Evolutionary conservation across 352 stramenopile genomes (phyloP), one percentile per base, ranked within the genome.

Genomic region (Phytophthora capsici): DNA sequence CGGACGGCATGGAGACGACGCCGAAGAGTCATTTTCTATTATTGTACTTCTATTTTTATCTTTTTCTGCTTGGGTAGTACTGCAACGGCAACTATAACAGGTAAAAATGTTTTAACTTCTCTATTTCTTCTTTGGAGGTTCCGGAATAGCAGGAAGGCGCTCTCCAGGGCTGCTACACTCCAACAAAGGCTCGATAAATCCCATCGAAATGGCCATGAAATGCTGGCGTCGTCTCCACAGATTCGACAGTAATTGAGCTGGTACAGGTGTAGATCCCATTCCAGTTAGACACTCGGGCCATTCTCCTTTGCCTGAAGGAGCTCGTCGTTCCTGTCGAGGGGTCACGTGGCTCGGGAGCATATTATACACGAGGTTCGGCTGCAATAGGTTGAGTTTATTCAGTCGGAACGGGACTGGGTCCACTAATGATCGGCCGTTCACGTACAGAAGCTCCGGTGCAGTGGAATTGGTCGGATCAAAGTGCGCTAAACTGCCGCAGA

Each of bases 401-500:
- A 79, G 36, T 6, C 57, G 52, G 45, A 80, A 78, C 20, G 71
- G 74, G 19, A 80, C 65, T 2, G 79, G 74, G 26, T 83, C 72
- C 17, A 86, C 53, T 12, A 82, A 46, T 16, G 77, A 71, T 30
- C 69, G 67, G 49, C 74, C 74, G 40, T 86, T 83, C 30, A 83
- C 69, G 30, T 82, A 80, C 34, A 86, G 46, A 34, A 84, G 36
- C 49, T 82, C 58, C 7, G 58, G 48, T 1, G 36, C 38, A 59
- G 52, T 68, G 50, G 57, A 32, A 60, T 67, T 54, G 36, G 73
- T 70, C 10, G 71, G 71, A 37, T 77, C 66, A 45, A 84, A 91
- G 52, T 93, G 84, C 10, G 78, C 77, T 48, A 91, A 78, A 59
- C 74, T 90, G 12, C 84, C 85, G 23, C 85, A 92, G 0, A 92